These are phyloP conservation scores for Agastache rugosa DNA, from an alignment of 257 asterid genomes.

Conservation along the genomic window DNA sequence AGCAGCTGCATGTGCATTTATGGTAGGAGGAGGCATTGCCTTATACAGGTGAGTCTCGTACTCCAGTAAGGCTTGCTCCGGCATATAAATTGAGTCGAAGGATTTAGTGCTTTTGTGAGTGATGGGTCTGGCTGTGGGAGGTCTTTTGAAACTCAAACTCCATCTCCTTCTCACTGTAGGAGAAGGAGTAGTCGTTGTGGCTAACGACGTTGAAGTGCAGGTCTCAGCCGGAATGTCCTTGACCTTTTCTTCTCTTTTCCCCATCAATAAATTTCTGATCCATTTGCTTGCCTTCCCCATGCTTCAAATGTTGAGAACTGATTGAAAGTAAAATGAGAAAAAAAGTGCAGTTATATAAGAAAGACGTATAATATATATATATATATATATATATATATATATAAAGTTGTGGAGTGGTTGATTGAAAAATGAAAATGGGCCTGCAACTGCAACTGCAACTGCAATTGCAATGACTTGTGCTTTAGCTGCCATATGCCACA, in stretches of 20 bases:
- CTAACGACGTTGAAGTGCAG: constrained; percentile 4
- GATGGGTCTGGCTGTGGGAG: constrained; percentile 39
- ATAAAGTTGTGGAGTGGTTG: constrained; percentile 14
- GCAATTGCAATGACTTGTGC: constrained; percentile 59
- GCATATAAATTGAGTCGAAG: constrained; percentile 50
- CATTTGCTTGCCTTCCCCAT: constrained; percentile 83
- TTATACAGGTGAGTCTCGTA: constrained; percentile 43
- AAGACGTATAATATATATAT: background rate
- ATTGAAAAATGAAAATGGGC: constrained; percentile 42
- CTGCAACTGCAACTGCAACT: constrained; percentile 90
- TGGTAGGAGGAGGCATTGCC: background rate
- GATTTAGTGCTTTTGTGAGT: constrained; percentile 45
- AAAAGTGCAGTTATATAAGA: background rate
- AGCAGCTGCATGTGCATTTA: constrained; percentile 56
- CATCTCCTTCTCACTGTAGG: constrained; percentile 67
- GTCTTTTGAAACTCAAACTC: constrained; percentile 81
- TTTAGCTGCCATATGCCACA: constrained; percentile 70
- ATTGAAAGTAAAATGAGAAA: background rate
- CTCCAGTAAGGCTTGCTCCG: constrained; percentile 43
- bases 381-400: background rate
- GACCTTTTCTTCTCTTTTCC: constrained; percentile 57
- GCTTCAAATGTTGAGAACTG: constrained; percentile 16
- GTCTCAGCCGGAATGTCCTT: constrained; percentile 44
- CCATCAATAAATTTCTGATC: constrained; percentile 69
- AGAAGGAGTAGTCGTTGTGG: constrained; percentile 17